Evolutionary conservation across 2,329 filamentous ascomycete species (phyloP).

Genomic region (Aspergillus neoniger): DNA sequence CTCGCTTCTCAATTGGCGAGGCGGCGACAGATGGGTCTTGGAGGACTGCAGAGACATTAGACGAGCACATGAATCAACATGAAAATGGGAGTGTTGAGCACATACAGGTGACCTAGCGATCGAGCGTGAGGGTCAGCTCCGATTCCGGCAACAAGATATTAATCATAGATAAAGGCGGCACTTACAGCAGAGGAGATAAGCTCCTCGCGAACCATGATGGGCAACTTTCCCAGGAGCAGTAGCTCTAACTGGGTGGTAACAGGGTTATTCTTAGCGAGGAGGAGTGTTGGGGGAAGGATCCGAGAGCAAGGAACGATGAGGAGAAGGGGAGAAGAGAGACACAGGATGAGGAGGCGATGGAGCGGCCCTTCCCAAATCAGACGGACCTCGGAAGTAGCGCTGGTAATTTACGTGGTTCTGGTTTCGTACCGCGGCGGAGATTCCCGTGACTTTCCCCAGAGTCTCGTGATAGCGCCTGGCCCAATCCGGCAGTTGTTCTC

Average conservation of each 20-base stretch:
- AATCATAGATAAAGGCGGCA: constrained; percentile 28
- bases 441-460: constrained; percentile 30
- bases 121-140: constrained; percentile 27
- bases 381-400: constrained; percentile 42
- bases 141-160: constrained; percentile 29
- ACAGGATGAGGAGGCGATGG: constrained; percentile 11
- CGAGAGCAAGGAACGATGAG: constrained; percentile 8
- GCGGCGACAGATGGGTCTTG: constrained; percentile 89
- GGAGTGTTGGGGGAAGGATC: constrained; percentile 14
- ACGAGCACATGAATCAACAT: constrained; percentile 2
- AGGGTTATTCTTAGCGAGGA: not conserved
- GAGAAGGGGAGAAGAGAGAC: constrained; percentile 17
- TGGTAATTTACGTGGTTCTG: constrained; percentile 6
- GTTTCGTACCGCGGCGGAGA: constrained; percentile 23
- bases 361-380: constrained; percentile 29
- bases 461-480: constrained; percentile 27
- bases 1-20: constrained; percentile 87
- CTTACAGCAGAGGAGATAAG: constrained; percentile 78
- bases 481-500: constrained; percentile 24
- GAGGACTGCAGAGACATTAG: constrained; percentile 63
- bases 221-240: constrained; percentile 14
- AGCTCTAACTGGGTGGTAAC: constrained; percentile 3
- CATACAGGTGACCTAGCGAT: constrained; percentile 54
- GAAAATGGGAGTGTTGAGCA: constrained; percentile 15
- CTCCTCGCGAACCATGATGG: constrained; percentile 90